Conservation (phyloP, 2,329 filamentous ascomycete species). For the Penicillium sumatraense region DNA sequence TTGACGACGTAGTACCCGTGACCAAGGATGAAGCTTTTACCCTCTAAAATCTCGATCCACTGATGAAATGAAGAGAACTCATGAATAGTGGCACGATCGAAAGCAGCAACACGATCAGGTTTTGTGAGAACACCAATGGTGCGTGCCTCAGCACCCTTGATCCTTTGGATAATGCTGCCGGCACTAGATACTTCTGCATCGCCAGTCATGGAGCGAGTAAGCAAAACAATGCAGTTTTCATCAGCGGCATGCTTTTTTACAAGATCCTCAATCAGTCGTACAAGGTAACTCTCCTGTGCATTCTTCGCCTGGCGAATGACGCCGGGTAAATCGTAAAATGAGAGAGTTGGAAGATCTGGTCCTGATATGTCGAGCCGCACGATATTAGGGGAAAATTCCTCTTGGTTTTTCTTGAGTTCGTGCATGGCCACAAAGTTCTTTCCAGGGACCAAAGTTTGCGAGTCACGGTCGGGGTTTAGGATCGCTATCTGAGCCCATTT, state of each 20-base stretch:
- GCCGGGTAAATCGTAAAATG: conserved; percentile 84
- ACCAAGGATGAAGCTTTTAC: conserved; percentile 65
- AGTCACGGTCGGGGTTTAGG: conserved; percentile 66
- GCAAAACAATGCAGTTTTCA: conserved; percentile 73
- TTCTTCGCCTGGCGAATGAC: conserved; percentile 73
- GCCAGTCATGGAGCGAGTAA: conserved; percentile 76
- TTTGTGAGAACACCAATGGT: conserved; percentile 83
- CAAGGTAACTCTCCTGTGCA: conserved; percentile 68
- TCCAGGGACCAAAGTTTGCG: conserved; percentile 60
- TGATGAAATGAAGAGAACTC: conserved; percentile 55
- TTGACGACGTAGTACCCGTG: conserved; percentile 82
- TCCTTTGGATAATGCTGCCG: conserved; percentile 64
- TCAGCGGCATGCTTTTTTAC: conserved; percentile 72
- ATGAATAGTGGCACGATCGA: conserved; percentile 35
- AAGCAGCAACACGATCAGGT: conserved; percentile 67
- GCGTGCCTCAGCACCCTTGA: conserved; percentile 58
- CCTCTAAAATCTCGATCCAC: conserved; percentile 68
- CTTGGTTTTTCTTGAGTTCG: conserved; percentile 39
- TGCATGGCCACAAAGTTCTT: conserved; percentile 40
- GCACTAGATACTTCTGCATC: conserved; percentile 78
- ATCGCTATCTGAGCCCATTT: conserved; percentile 77
- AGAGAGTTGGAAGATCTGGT: conserved; percentile 71
- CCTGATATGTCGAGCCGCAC: conserved; percentile 77
- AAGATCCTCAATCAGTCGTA: conserved; percentile 72
- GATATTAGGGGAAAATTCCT: conserved; percentile 81